A percentile compares a stretch with the other conserved stretches of the same genome.
phyloP scores from a whole-genome alignment of 257 asterid genomes.

The Solanum sitiens region DNA sequence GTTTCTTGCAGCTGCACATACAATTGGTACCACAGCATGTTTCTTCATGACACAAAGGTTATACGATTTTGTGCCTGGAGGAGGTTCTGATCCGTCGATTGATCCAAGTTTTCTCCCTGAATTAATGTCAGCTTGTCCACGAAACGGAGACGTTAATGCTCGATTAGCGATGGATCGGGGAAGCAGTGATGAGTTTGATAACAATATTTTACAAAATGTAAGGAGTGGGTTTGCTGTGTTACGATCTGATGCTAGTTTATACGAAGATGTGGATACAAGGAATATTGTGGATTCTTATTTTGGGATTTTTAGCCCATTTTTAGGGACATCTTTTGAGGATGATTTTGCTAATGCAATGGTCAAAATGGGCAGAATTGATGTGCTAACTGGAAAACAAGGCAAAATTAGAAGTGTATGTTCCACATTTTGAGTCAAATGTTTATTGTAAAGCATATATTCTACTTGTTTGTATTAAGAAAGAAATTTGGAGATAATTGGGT shows the following conservation, averaged over 20 bases:
- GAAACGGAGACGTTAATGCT: slow-evolving; percentile 30
- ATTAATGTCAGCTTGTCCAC: slow-evolving; percentile 43
- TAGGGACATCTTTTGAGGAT: slow-evolving; percentile 46
- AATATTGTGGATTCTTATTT: slow-evolving; percentile 64
- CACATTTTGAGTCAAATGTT: slow-evolving; percentile 18
- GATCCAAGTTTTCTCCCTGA: slow-evolving; percentile 49
- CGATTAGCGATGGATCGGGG: slow-evolving; percentile 58
- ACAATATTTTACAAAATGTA: slow-evolving; percentile 41
- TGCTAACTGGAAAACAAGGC: slow-evolving; percentile 49
- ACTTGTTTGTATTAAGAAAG: background rate
- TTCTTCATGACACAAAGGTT: slow-evolving; percentile 81
- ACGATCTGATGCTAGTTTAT: slow-evolving; percentile 55
- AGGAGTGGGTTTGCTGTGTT: slow-evolving; percentile 66
- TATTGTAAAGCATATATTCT: background rate
- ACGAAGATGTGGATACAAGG: slow-evolving; percentile 45
- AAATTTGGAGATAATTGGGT: background rate
- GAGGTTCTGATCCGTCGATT: slow-evolving; percentile 71
- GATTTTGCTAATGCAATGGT: slow-evolving; percentile 63
- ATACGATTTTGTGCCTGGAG: slow-evolving; percentile 34
- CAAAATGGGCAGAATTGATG: slow-evolving; percentile 72
- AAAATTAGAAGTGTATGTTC: slow-evolving; percentile 58
- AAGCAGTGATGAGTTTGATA: slow-evolving; percentile 40
- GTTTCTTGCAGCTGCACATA: slow-evolving; percentile 51
- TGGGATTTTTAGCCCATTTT: slow-evolving; percentile 21
- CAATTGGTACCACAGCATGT: slow-evolving; percentile 84